These are phyloP conservation scores for Verticillium nonalfalfae DNA, from an alignment of 2,329 filamentous ascomycete genomes.

Conservation along the genomic window DNA sequence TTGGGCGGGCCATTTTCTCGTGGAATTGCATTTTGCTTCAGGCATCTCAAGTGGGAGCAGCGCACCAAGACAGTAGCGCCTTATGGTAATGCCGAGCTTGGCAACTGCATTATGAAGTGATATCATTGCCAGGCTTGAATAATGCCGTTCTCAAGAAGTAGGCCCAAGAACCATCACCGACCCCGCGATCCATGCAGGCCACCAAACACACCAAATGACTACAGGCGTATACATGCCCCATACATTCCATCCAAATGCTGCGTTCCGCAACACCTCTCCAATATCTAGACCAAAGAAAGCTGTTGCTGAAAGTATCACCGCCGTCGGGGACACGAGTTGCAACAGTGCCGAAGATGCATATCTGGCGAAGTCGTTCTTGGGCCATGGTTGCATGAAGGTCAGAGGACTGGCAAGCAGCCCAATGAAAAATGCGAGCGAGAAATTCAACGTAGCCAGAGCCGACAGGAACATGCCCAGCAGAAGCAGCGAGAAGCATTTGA, in stretches of 20 bases:
- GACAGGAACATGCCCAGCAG: slow-evolving; percentile 88
- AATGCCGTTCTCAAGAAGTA: background rate
- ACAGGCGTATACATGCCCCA: slow-evolving; percentile 87
- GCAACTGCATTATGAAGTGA: background rate
- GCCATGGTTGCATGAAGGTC: slow-evolving; percentile 59
- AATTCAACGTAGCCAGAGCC: slow-evolving; percentile 90
- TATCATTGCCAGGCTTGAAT: background rate
- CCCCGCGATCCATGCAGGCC: slow-evolving; percentile 80
- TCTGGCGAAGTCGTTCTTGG: slow-evolving; percentile 27
- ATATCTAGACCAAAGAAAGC: slow-evolving; percentile 34
- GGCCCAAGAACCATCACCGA: slow-evolving; percentile 45
- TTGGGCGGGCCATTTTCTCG: too few species aligned
- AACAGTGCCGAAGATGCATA: slow-evolving; percentile 44
- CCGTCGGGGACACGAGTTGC: slow-evolving; percentile 54
- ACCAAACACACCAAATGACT: slow-evolving; percentile 92
- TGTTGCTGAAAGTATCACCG: slow-evolving; percentile 44
- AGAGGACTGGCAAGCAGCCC: slow-evolving; percentile 75
- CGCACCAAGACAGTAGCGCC: background rate
- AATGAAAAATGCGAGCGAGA: slow-evolving; percentile 80
- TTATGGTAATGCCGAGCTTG: background rate
- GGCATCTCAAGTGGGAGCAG: too few species aligned
- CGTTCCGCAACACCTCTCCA: slow-evolving; percentile 57
- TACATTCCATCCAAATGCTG: slow-evolving; percentile 82
- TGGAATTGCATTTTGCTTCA: too few species aligned
- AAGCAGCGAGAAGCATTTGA: slow-evolving; percentile 89